Base-by-base conservation (phyloP, 192 early-diverging fungal genomes). In the Pilaira anomala region DNA sequence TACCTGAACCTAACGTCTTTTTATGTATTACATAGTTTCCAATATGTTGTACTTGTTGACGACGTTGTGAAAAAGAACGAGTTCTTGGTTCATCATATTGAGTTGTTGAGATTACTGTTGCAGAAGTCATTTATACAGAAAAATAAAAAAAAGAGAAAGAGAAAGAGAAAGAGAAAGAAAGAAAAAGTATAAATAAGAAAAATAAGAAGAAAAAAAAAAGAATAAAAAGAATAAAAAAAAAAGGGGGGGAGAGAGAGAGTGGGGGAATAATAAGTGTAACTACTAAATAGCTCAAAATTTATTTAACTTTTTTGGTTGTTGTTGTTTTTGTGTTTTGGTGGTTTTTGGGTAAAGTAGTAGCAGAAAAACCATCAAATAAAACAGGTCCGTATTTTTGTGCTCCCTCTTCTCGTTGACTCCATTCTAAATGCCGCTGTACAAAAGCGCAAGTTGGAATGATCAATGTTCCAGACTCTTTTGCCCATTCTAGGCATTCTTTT, bases 391-490 rank as follows among this genome's bases (percentile, higher is more conserved):
- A 39, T 11, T 48, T n/a, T 30, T 62, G 44, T 30, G 29, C 30
- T 48, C 45, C 60, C 48, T 22, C 28, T n/a, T n/a, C n/a, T n/a
- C n/a, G n/a, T n/a, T n/a, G n/a, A n/a, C n/a, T n/a, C 19, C 51
- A 42, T 28, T 60, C 40, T 8, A 67, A 30, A 33, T 67, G 57
- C 14, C 24, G 58, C 26, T 60, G 58, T 41, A 67, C 39, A 53
- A 67, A 67, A 16, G 48, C 36, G 42, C 66, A 67, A 52, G 66
- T 67, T 26, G 66, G 58, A 33, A 60, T 52, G 7, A 60, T 49
- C n/a, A 48, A 30, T 2, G 29, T 40, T 24, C 58, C 58, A 60
- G 48, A 49, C 18, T 60, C 40, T 29, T 60, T 45, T 29, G 66
- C 66, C 66, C 66, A 67, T 8, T 52, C 25, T 21, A 67, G 50